Evolutionary conservation across 768 basidiomycete genomes (phyloP).

Genomic region (Kwoniella sp.): DNA sequence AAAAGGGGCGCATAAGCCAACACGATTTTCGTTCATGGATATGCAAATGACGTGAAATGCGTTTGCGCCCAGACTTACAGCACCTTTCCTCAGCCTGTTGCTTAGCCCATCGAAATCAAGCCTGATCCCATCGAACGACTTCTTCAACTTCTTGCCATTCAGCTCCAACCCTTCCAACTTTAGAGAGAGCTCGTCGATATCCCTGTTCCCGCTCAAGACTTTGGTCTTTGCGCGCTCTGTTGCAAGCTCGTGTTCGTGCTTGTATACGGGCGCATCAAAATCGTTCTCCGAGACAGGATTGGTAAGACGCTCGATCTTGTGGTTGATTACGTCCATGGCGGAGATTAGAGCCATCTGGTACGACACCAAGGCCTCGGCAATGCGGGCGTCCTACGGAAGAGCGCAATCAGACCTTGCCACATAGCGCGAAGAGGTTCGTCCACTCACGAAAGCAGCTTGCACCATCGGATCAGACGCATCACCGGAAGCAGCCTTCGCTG

Average conservation of each 20-base stretch:
- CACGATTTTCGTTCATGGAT: too few species aligned
- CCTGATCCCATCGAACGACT: constrained; percentile 29
- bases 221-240: constrained; percentile 13
- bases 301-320: constrained; percentile 36
- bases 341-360: constrained; percentile 54
- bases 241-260: constrained; percentile 15
- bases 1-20: background rate
- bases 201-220: constrained; percentile 24
- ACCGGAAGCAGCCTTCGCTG: constrained; percentile 31
- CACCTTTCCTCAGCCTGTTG: constrained; percentile 22
- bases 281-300: constrained; percentile 18
- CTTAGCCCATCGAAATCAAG: constrained; percentile 27
- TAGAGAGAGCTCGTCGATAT: constrained; percentile 30
- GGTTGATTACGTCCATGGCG: constrained; percentile 42
- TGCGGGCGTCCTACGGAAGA: constrained; percentile 38
- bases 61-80: constrained; percentile 19
- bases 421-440: background rate
- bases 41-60: background rate
- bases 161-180: constrained; percentile 30
- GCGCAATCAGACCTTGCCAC: background rate
- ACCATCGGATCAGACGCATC: constrained; percentile 13
- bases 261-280: constrained; percentile 10
- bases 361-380: constrained; percentile 52
- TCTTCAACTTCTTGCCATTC: constrained; percentile 24
- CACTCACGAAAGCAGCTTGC: constrained; percentile 25